Conservation (phyloP, 345 rosid genomes). For the Dipteronia sinensis region DNA sequence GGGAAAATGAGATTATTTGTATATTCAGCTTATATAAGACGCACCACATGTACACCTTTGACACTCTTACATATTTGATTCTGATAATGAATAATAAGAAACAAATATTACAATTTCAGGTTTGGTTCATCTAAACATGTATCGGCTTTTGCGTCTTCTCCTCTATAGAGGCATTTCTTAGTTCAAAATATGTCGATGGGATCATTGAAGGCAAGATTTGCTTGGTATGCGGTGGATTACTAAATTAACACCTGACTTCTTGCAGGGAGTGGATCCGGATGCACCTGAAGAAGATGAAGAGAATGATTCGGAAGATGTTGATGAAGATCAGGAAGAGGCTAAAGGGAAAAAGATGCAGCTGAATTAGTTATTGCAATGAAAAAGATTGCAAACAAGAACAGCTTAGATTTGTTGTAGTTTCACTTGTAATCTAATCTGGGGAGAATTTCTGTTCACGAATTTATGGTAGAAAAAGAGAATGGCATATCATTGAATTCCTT, state of each 20-base stretch:
- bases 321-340: conserved; percentile 85
- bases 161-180: not conserved
- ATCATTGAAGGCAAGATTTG: not conserved
- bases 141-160: not conserved
- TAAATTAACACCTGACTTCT: not conserved
- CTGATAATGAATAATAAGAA: conserved; percentile 2
- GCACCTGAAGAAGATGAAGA: conserved; percentile 96
- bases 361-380: too few species aligned
- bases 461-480: too few species aligned
- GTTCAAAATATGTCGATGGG: not conserved
- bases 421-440: too few species aligned
- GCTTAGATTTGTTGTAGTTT: too few species aligned
- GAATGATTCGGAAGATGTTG: conserved; percentile 92
- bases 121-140: conserved; percentile 52
- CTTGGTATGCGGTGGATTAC: not conserved
- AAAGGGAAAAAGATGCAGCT: too few species aligned
- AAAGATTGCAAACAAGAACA: too few species aligned
- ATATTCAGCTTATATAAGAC: conserved; percentile 20
- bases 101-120: conserved; percentile 51
- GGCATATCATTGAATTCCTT: too few species aligned
- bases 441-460: too few species aligned
- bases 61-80: conserved; percentile 1
- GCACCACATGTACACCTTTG: not conserved
- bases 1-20: conserved; percentile 2
- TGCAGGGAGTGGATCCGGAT: conserved; percentile 98